Evolutionary conservation across 2,329 filamentous ascomycete species (phyloP).

Genomic region (Exophiala sp.): DNA sequence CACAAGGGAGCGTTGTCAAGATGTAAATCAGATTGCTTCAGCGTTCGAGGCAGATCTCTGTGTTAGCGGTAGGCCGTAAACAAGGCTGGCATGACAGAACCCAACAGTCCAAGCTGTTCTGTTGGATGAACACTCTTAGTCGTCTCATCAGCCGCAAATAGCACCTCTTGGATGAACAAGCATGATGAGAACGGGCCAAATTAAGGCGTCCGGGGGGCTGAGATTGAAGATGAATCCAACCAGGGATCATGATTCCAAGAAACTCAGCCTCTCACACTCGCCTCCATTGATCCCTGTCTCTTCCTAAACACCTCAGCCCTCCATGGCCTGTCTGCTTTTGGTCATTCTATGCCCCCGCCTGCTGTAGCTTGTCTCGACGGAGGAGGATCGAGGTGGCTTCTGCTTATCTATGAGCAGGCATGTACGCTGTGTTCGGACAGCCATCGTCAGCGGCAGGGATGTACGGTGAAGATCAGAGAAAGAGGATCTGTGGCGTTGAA

Average conservation of each 20-base stretch:
- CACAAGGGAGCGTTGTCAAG: neutral
- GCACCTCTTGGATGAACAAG: neutral
- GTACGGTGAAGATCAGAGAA: no score
- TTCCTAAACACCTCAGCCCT: neutral
- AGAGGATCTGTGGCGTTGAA: no score
- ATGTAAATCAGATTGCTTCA: neutral
- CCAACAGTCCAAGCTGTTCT: no score
- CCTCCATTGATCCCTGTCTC: neutral
- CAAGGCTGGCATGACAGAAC: neutral
- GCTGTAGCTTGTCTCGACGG: no score
- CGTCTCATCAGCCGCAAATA: conserved; percentile 9
- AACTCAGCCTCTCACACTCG: neutral
- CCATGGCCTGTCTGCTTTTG: no score
- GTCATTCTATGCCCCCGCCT: no score
- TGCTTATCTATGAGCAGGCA: no score
- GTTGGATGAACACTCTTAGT: neutral
- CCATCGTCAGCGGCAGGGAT: no score
- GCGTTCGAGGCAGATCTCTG: neutral
- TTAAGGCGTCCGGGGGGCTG: neutral
- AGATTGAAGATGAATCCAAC: neutral
- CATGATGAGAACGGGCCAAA: neutral
- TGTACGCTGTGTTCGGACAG: no score
- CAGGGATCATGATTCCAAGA: neutral
- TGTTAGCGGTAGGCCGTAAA: neutral
- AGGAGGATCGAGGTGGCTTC: no score